These are phyloP conservation scores for Stromatinia cepivora DNA, from an alignment of 2,329 filamentous ascomycete species.

Conservation along the genomic window DNA sequence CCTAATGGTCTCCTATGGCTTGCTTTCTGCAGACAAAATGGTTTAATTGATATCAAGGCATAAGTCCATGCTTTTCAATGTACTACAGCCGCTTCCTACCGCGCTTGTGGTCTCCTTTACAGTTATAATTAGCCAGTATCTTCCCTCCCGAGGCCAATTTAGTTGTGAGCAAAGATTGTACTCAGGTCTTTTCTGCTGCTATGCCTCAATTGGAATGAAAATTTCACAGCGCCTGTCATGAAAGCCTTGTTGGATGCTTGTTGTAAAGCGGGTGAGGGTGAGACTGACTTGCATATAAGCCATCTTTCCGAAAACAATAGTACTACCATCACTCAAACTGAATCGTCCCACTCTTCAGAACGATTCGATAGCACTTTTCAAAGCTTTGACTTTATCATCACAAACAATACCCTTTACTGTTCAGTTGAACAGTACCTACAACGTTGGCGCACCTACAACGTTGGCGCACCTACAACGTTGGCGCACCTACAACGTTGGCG, in stretches of 20 bases:
- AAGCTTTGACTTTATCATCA: not conserved
- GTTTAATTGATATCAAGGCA: not conserved
- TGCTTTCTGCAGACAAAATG: not conserved
- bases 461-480: too few species aligned
- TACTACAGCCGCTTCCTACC: not conserved
- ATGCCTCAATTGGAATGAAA: not conserved
- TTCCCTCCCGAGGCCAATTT: conserved; percentile 2
- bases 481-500: not conserved
- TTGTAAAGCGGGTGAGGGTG: not conserved
- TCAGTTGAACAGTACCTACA: not conserved
- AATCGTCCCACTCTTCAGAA: not conserved
- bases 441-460: conserved; percentile 4
- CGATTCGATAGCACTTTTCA: not conserved
- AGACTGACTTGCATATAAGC: conserved; percentile 1
- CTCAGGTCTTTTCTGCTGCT: not conserved
- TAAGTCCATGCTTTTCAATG: not conserved
- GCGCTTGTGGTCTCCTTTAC: conserved; percentile 2
- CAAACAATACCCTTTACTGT: not conserved
- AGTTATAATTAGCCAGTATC: not conserved
- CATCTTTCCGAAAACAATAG: not conserved
- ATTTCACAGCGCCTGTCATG: not conserved
- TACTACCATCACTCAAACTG: not conserved
- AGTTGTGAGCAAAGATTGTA: not conserved
- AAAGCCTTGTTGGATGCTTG: conserved; percentile 5
- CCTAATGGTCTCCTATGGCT: not conserved